phyloP scores from a whole-genome alignment of 139 green algal species.

The Chlorella sp. region DNA sequence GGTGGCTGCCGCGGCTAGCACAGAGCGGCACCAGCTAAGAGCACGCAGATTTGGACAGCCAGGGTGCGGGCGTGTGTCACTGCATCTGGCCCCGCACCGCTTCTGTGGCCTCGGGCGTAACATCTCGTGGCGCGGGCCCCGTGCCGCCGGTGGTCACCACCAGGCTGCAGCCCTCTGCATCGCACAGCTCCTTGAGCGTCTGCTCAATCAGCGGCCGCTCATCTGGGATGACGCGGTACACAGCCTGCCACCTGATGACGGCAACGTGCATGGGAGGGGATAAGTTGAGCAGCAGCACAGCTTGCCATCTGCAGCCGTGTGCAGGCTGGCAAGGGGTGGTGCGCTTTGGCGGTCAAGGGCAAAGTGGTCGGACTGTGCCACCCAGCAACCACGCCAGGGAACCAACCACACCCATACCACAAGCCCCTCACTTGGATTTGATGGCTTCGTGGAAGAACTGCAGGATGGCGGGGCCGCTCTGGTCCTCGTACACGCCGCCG shows the following conservation, averaged over 20 bases:
- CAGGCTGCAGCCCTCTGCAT: conserved; percentile 83
- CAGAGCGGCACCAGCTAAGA: too few species aligned
- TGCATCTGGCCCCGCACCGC: conserved; percentile 48
- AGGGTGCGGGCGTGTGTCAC: too few species aligned
- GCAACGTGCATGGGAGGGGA: too few species aligned
- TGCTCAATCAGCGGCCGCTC: conserved; percentile 82
- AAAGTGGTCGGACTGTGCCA: too few species aligned
- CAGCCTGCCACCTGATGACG: conserved; percentile 72
- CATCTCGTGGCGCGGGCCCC: conserved; percentile 85
- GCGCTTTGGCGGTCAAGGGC: too few species aligned
- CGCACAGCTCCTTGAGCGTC: conserved; percentile 85
- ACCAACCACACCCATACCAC: too few species aligned
- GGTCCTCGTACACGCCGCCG: conserved; percentile 84
- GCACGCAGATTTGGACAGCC: too few species aligned
- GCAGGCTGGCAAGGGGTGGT: too few species aligned
- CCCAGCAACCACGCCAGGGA: too few species aligned
- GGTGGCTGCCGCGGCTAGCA: neutral
- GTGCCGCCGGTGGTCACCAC: conserved; percentile 93
- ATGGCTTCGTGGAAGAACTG: conserved; percentile 89
- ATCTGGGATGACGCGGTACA: conserved; percentile 87
- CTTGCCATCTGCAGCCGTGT: too few species aligned
- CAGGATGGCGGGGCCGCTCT: conserved; percentile 89
- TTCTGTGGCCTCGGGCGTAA: conserved; percentile 95
- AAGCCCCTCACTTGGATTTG: conserved; percentile 52
- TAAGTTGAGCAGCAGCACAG: too few species aligned